Evolutionary conservation across 345 rosid species (phyloP).

Genomic region (Diplotaxis tenuifolia): DNA sequence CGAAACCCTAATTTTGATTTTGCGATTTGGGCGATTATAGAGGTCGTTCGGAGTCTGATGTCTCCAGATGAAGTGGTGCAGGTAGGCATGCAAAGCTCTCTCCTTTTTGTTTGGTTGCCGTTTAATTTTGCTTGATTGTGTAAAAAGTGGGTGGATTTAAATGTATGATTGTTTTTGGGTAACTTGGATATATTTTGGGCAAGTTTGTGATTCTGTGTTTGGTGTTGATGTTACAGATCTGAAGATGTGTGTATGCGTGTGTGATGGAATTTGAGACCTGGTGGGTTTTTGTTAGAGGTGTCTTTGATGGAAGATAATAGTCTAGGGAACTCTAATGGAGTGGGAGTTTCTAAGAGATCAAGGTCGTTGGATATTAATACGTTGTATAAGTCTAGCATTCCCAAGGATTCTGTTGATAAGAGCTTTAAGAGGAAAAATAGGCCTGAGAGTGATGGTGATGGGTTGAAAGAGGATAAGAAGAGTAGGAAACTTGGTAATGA

Average conservation of each 20-base stretch:
- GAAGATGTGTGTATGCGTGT: constrained; percentile 35
- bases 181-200: constrained; percentile 24
- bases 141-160: constrained; percentile 12
- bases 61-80: constrained; percentile 34
- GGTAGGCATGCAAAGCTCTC: constrained; percentile 35
- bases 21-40: constrained; percentile 33
- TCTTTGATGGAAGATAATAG: constrained; percentile 84
- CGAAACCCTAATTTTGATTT: constrained; percentile 39
- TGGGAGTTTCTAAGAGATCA: constrained; percentile 60
- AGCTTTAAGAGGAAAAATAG: constrained; percentile 61
- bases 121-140: constrained; percentile 15
- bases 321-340: constrained; percentile 65
- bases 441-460: constrained; percentile 22
- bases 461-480: constrained; percentile 53
- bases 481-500: constrained; percentile 54
- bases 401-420: constrained; percentile 45
- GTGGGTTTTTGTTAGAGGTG: constrained; percentile 40
- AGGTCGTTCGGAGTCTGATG: constrained; percentile 31
- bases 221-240: constrained; percentile 57
- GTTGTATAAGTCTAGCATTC: constrained; percentile 52
- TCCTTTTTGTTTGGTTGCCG: background rate
- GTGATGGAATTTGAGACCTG: too few relatives aligned
- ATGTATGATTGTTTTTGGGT: constrained; percentile 34
- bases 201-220: constrained; percentile 31
- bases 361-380: constrained; percentile 93